phyloP scores from a whole-genome alignment of 2,329 filamentous ascomycete species.

The Apiospora aurea region DNA sequence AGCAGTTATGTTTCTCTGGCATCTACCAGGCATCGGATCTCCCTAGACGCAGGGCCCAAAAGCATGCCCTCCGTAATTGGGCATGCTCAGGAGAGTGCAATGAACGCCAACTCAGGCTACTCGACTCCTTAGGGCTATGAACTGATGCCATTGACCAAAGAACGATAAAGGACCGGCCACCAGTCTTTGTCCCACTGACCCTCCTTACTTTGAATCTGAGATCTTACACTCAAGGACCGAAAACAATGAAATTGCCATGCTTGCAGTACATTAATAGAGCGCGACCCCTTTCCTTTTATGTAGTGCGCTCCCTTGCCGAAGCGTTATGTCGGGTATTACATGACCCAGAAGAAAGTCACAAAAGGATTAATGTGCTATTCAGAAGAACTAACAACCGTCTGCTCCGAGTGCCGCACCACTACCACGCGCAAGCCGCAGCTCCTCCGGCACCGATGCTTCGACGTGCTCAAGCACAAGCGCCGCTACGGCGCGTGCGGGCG shows the following conservation, averaged over 20 bases:
- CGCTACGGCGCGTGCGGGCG: constrained; percentile 1
- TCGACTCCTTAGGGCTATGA: neutral
- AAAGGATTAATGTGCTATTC: neutral
- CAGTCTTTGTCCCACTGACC: neutral
- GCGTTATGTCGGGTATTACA: neutral
- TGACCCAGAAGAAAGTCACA: neutral
- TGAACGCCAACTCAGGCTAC: neutral
- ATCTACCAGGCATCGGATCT: neutral
- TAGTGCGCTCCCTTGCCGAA: neutral
- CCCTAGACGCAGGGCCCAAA: neutral
- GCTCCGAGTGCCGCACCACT: neutral
- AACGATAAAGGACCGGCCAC: neutral
- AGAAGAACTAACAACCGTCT: neutral
- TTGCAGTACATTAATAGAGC: neutral
- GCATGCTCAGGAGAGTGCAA: neutral
- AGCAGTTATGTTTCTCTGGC: neutral
- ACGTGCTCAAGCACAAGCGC: neutral
- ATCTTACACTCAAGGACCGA: neutral
- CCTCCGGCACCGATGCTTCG: neutral
- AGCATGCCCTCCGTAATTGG: neutral
- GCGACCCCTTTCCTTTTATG: neutral
- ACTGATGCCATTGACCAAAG: neutral
- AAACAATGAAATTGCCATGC: neutral
- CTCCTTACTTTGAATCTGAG: neutral
- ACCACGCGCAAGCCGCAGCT: neutral